Percentiles rank a stretch among this genome's conserved stretches.
These are phyloP conservation scores for Pogostemon cablin DNA, from an alignment of 257 asterid species.

Conservation along the genomic window DNA sequence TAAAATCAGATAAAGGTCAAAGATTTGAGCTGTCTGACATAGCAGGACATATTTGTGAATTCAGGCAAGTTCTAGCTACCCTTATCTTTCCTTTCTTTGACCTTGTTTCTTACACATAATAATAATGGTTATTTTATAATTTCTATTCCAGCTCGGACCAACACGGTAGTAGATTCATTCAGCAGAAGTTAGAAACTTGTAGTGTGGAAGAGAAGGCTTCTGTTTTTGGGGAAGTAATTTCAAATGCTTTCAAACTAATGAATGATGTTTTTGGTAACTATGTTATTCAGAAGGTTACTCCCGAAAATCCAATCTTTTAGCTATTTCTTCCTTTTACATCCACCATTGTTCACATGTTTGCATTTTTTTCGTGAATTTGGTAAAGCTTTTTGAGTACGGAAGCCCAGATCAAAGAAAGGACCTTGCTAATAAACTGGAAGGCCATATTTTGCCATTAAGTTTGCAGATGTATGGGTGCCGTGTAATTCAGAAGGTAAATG, in stretches of 20 bases:
- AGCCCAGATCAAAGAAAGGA: conserved; percentile 50
- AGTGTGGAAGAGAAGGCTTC: conserved; percentile 55
- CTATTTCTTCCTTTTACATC: neutral
- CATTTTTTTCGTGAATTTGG: conserved; percentile 23
- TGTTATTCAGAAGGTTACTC: conserved; percentile 61
- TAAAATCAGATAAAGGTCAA: conserved; percentile 62
- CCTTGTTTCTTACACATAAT: neutral
- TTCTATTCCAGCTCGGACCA: conserved; percentile 54
- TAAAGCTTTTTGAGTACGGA: conserved; percentile 61
- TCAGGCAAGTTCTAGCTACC: conserved; percentile 44
- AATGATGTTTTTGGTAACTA: conserved; percentile 73
- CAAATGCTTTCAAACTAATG: conserved; percentile 58
- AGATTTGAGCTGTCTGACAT: conserved; percentile 56
- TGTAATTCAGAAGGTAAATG: conserved; percentile 63
- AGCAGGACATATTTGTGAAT: conserved; percentile 57
- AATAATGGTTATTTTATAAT: conserved; percentile 7
- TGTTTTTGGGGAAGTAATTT: conserved; percentile 55
- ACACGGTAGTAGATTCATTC: conserved; percentile 75
- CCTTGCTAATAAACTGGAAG: conserved; percentile 57
- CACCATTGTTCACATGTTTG: neutral
- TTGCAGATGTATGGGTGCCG: conserved; percentile 78
- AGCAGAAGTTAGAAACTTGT: conserved; percentile 60
- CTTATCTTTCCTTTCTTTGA: conserved; percentile 5
- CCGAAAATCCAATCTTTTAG: neutral
- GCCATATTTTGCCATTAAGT: conserved; percentile 53